phyloP scores from a whole-genome alignment of 257 asterid genomes.

The Coffea eugenioides region DNA sequence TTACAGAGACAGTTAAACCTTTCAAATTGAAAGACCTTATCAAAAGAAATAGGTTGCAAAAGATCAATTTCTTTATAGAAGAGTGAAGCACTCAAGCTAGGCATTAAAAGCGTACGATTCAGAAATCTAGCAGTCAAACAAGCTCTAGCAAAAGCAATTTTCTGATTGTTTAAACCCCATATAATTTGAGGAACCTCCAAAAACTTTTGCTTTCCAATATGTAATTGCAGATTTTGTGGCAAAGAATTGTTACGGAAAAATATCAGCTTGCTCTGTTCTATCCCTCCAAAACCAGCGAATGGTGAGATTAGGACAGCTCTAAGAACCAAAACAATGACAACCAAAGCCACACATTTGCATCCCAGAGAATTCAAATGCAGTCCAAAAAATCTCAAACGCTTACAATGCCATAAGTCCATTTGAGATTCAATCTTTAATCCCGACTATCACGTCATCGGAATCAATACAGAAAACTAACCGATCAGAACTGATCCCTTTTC shows the following conservation, averaged over 20 bases:
- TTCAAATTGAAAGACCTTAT: slow-evolving; percentile 67
- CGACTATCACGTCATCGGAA: slow-evolving; percentile 9
- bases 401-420: slow-evolving; percentile 51
- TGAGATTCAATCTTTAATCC: slow-evolving; percentile 30
- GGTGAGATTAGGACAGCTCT: slow-evolving; percentile 43
- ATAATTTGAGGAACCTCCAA: slow-evolving; percentile 82
- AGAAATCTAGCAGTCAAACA: slow-evolving; percentile 75
- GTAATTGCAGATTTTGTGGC: slow-evolving; percentile 3
- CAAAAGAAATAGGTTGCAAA: slow-evolving; percentile 64
- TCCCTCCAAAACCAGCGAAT: slow-evolving; percentile 33
- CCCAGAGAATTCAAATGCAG: slow-evolving; percentile 47
- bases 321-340: slow-evolving; percentile 41
- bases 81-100: slow-evolving; percentile 85
- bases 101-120: slow-evolving; percentile 77
- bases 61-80: slow-evolving; percentile 83
- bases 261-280: slow-evolving; percentile 29
- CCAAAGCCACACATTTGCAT: slow-evolving; percentile 52
- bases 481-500: slow-evolving; percentile 1
- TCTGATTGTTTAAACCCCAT: slow-evolving; percentile 93
- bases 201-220: slow-evolving; percentile 32
- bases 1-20: slow-evolving; percentile 65
- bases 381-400: slow-evolving; percentile 57
- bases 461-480: neutral
- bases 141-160: slow-evolving; percentile 86
- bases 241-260: slow-evolving; percentile 16